Percentiles rank a stretch among this genome's conserved stretches.
phyloP scores from a whole-genome alignment of 179 eudicot species.

The Amaranthus tricolor region DNA sequence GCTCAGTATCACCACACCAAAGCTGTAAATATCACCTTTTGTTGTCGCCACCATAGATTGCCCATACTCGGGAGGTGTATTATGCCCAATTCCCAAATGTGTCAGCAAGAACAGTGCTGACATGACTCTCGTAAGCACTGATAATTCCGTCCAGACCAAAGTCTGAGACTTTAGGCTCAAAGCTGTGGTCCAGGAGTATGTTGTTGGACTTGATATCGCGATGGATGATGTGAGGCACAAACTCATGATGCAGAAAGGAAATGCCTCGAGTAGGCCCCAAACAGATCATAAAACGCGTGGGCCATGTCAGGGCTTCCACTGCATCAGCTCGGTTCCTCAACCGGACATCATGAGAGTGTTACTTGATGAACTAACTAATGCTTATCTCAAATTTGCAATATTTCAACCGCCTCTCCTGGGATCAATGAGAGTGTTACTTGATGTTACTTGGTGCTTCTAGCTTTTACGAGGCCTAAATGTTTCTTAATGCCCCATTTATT shows the following conservation, averaged over 20 bases:
- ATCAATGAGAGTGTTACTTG: background rate
- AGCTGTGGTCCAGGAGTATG: conserved; percentile 63
- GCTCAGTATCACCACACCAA: conserved; percentile 91
- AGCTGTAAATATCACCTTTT: conserved; percentile 86
- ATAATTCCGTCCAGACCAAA: conserved; percentile 88
- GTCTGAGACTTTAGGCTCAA: conserved; percentile 89
- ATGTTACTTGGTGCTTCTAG: conserved; percentile 10
- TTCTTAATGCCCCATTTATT: conserved; percentile 1
- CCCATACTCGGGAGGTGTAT: conserved; percentile 94
- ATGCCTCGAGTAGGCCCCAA: conserved; percentile 81
- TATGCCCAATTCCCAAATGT: conserved; percentile 87
- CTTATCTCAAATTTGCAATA: too few species aligned
- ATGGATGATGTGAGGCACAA: conserved; percentile 88
- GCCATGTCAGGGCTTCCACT: conserved; percentile 77
- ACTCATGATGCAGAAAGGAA: conserved; percentile 90
- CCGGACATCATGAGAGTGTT: conserved; percentile 65
- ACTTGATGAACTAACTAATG: too few species aligned
- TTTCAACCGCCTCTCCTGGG: too few species aligned
- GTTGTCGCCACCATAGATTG: conserved; percentile 83
- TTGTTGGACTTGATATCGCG: conserved; percentile 92
- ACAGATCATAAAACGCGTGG: conserved; percentile 81
- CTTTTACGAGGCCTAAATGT: background rate
- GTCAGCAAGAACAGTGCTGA: conserved; percentile 80
- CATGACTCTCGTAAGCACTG: conserved; percentile 92
- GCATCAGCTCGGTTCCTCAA: conserved; percentile 74